Evolutionary conservation across 2,329 filamentous ascomycete species (phyloP).

Genomic region (Eutypella sp.): DNA sequence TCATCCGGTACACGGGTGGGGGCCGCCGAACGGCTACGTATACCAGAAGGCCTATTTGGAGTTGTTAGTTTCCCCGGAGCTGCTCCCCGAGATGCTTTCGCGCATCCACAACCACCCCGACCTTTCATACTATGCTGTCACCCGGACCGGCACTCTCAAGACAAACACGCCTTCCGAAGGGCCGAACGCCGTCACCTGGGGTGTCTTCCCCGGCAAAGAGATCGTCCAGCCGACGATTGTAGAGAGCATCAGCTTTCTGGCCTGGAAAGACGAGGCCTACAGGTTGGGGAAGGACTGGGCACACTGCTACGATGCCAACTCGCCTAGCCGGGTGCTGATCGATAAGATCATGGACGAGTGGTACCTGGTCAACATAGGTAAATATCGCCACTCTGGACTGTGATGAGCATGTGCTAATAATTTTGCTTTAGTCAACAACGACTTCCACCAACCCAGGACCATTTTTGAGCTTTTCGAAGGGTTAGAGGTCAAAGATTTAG

Average conservation of each 20-base stretch:
- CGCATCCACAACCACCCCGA: conserved; percentile 75
- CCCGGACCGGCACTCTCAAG: conserved; percentile 72
- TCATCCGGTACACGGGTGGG: conserved; percentile 87
- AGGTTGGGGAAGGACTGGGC: conserved; percentile 90
- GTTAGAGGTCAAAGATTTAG: conserved; percentile 62
- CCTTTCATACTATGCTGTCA: conserved; percentile 91
- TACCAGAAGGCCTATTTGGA: conserved; percentile 98
- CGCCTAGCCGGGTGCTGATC: conserved; percentile 74
- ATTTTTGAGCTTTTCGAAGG: conserved; percentile 86
- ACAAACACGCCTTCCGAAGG: conserved; percentile 82
- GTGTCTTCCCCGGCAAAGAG: conserved; percentile 96
- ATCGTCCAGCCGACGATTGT: conserved; percentile 99
- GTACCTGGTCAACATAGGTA: conserved; percentile 93
- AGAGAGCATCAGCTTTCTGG: conserved; percentile 93
- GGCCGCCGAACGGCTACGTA: conserved; percentile 89
- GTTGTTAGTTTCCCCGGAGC: conserved; percentile 74
- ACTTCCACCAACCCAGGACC: conserved; percentile 79
- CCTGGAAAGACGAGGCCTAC: conserved; percentile 98
- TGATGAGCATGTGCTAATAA: too few relatives aligned
- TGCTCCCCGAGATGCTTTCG: conserved; percentile 71
- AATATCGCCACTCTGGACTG: conserved; percentile 27
- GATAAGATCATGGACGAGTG: conserved; percentile 81
- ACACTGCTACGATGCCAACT: conserved; percentile 75
- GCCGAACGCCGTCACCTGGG: conserved; percentile 98
- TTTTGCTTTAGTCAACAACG: conserved; percentile 97